phyloP scores from a whole-genome alignment of 2,329 filamentous ascomycete species.

The Verticillium albo-atrum region DNA sequence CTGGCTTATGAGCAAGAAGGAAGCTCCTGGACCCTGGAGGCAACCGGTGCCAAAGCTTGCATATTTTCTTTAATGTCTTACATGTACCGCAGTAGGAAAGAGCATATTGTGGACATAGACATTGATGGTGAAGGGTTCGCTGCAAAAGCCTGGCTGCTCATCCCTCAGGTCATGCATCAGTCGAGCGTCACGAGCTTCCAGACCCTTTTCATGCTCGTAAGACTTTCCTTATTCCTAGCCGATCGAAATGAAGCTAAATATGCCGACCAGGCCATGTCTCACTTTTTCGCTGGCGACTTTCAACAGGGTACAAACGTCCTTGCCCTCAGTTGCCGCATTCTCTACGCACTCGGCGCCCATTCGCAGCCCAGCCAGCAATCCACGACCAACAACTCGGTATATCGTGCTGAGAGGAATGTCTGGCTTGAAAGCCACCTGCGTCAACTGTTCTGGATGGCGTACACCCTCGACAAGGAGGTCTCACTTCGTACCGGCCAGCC shows the following conservation, averaged over 20 bases:
- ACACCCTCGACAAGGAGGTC: constrained; percentile 52
- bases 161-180: constrained; percentile 38
- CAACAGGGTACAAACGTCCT: constrained; percentile 38
- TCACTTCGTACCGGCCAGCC: constrained; percentile 48
- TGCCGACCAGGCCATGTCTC: constrained; percentile 29
- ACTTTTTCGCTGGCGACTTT: constrained; percentile 41
- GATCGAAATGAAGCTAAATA: neutral
- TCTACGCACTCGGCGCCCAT: constrained; percentile 46
- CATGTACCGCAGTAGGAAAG: constrained; percentile 17
- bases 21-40: constrained; percentile 14
- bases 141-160: constrained; percentile 33
- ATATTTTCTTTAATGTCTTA: constrained; percentile 44
- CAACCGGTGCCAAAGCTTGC: constrained; percentile 36
- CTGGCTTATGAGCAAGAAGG: constrained; percentile 33
- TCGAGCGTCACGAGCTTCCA: constrained; percentile 38
- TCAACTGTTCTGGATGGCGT: constrained; percentile 50
- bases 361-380: constrained; percentile 7
- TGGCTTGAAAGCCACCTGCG: constrained; percentile 27
- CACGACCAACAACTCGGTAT: constrained; percentile 10
- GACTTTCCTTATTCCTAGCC: constrained; percentile 8
- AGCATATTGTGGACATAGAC: constrained; percentile 4
- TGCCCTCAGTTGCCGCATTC: constrained; percentile 38
- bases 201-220: constrained; percentile 42
- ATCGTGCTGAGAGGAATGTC: constrained; percentile 1
- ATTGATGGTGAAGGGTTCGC: constrained; percentile 37